Evolutionary conservation across 805 yeast genomes (phyloP).

Genomic region (Wickerhamiella sorbophila): DNA sequence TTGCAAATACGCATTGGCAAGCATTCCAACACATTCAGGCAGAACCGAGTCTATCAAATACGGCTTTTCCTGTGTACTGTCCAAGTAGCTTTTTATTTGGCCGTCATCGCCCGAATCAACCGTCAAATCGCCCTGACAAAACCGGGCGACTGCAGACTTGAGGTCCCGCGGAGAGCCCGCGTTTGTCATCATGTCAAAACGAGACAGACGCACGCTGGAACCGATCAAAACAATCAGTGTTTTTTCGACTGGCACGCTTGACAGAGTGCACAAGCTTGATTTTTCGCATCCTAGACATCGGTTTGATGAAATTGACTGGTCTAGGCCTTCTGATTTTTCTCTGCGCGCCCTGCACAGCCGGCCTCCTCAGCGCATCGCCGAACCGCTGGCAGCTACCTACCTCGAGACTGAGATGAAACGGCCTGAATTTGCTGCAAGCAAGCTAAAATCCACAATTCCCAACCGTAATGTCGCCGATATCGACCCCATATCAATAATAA

Average conservation of each 20-base stretch:
- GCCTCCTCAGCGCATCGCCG: slow-evolving; percentile 17
- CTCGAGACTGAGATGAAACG: slow-evolving; percentile 19
- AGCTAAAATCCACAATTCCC: background rate
- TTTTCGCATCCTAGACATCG: slow-evolving; percentile 15
- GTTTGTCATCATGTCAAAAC: background rate
- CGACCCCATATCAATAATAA: background rate
- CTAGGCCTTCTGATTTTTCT: slow-evolving; percentile 18
- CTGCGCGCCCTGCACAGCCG: slow-evolving; percentile 12
- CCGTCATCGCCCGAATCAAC: background rate
- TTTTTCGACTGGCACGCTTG: slow-evolving; percentile 15
- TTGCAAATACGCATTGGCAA: slow-evolving; percentile 1
- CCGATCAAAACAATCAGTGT: slow-evolving; percentile 14
- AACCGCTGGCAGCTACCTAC: slow-evolving; percentile 20
- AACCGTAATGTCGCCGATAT: background rate
- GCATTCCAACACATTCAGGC: slow-evolving; percentile 1
- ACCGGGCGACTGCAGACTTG: background rate
- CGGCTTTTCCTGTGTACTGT: slow-evolving; percentile 5
- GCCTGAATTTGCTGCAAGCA: background rate
- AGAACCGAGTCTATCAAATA: slow-evolving; percentile 10
- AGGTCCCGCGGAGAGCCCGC: background rate
- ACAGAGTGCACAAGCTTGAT: slow-evolving; percentile 20
- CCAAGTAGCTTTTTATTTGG: background rate
- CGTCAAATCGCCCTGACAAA: background rate
- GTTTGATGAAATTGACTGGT: slow-evolving; percentile 17
- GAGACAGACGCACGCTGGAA: background rate